Evolutionary conservation across 2,329 filamentous ascomycete genomes (phyloP), one percentile per base, ranked within the genome.

Genomic region (Eurotiales sp.): DNA sequence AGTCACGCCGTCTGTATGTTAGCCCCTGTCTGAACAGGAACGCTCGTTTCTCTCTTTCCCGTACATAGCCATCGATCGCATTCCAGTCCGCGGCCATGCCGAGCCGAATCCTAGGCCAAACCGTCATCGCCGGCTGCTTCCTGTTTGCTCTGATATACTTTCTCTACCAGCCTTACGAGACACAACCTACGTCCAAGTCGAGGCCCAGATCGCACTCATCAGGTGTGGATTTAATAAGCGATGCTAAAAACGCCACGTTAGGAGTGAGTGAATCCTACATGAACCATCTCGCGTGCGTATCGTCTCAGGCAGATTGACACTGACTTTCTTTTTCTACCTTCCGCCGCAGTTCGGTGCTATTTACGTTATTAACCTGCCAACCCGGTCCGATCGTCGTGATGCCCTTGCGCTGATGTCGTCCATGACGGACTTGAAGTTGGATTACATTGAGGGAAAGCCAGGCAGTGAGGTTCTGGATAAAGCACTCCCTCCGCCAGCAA

Each of bases 341-440:
- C 25, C 5, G 25, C 14, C 40, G 25, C 39, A 69, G 66, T 76
- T 77, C 54, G 63, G 76, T 47, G 71, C 72, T 42, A 64, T 78
- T 23, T 75, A 76, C 50, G 71, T 74, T 21, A 66, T 80, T 41
- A 71, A 72, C 4, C 63, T 80, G 8, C 72, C 74, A 4, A 68
- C 72, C 36, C 68, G 77, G 29, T 72, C 69, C 3, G 77, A 80
- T 59, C 77, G 77, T 56, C 70, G 73, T 45, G 77, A 80, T 66
- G 72, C 70, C 3, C 62, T 80, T 15, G 62, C 69, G 1, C 60
- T 80, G 8, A 66, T 71, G 4, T 67, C 72, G 34, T 64, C 70
- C 0, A 51, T 77, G 29, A 71, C 70, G 0, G 71, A 68, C 0
- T 69, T 79, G 55, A 62, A 70, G 2, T 57, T 77, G 0, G 69